These are phyloP conservation scores for Cyberlindnera galapagoensis DNA, from an alignment of 805 yeast genomes.

Conservation along the genomic window DNA sequence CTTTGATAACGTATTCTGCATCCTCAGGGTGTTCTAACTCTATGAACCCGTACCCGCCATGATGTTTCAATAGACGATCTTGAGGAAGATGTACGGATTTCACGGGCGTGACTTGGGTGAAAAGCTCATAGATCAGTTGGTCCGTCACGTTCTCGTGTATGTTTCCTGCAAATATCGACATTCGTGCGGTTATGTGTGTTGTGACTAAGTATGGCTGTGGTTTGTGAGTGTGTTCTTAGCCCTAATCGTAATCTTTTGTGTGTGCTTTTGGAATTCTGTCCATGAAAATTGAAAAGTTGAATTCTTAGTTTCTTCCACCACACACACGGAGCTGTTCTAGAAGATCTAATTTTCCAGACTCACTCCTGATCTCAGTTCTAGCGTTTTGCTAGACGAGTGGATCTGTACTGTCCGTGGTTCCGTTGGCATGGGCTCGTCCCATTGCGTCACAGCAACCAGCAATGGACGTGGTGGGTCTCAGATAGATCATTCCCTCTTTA, in stretches of 20 bases:
- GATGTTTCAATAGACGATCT: slow-evolving; percentile 61
- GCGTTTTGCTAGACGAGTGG: too few relatives aligned
- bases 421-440: too few relatives aligned
- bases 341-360: too few relatives aligned
- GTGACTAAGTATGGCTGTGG: neutral
- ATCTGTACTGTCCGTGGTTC: too few relatives aligned
- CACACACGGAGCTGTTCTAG: too few relatives aligned
- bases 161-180: slow-evolving; percentile 79
- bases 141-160: slow-evolving; percentile 73
- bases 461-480: slow-evolving; percentile 2
- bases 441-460: too few relatives aligned
- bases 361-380: too few relatives aligned
- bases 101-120: slow-evolving; percentile 81
- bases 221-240: neutral
- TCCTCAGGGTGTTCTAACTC: slow-evolving; percentile 58
- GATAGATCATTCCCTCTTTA: slow-evolving; percentile 4
- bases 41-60: slow-evolving; percentile 87
- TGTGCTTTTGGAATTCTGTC: neutral
- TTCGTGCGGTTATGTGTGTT: neutral
- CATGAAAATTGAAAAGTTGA: neutral
- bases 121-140: slow-evolving; percentile 67
- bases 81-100: slow-evolving; percentile 66
- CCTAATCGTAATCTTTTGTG: neutral
- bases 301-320: too few relatives aligned
- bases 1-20: slow-evolving; percentile 59